phyloP scores from a whole-genome alignment of 495 filamentous ascomycete genomes.

The Penicillium roqueforti region DNA sequence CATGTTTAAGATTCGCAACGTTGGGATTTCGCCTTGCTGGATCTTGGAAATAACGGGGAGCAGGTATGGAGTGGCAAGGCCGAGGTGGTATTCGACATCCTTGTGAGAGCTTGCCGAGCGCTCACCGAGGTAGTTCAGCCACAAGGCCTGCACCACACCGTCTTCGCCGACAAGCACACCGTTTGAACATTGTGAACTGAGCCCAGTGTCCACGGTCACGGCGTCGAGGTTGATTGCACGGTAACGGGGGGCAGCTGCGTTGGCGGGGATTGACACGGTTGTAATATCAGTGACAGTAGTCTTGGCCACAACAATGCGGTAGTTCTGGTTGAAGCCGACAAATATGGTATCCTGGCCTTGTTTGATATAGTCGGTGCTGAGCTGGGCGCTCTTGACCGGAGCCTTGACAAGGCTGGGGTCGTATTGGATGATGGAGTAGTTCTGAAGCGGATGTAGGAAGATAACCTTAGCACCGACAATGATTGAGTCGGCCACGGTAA shows the following conservation, averaged over 20 bases:
- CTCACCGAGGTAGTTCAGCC: conserved; percentile 95
- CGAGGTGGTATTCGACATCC: conserved; percentile 96
- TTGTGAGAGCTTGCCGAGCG: conserved; percentile 71
- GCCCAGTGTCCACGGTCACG: conserved; percentile 90
- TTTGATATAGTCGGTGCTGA: conserved; percentile 76
- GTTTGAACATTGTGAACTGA: conserved; percentile 89
- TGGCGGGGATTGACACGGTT: conserved; percentile 92
- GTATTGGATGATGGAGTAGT: conserved; percentile 94
- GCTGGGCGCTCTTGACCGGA: conserved; percentile 81
- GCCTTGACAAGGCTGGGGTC: conserved; percentile 89
- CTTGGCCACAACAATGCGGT: conserved; percentile 86
- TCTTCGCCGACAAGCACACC: conserved; percentile 88
- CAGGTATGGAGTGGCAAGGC: conserved; percentile 81
- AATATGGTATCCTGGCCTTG: conserved; percentile 91
- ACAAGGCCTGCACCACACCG: conserved; percentile 88
- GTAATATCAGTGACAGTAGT: conserved; percentile 97
- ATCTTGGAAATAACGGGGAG: conserved; percentile 82
- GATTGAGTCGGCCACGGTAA: conserved; percentile 94
- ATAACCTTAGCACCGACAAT: conserved; percentile 90
- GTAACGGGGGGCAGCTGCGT: conserved; percentile 85
- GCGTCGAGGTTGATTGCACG: conserved; percentile 95
- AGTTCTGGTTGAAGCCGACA: conserved; percentile 94
- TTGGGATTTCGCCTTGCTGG: conserved; percentile 70
- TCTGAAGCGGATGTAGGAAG: conserved; percentile 97
- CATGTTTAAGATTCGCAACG: conserved; percentile 83